Base-by-base conservation (phyloP, 202 grass and related monocot species). In the Elaeis oleifera region DNA sequence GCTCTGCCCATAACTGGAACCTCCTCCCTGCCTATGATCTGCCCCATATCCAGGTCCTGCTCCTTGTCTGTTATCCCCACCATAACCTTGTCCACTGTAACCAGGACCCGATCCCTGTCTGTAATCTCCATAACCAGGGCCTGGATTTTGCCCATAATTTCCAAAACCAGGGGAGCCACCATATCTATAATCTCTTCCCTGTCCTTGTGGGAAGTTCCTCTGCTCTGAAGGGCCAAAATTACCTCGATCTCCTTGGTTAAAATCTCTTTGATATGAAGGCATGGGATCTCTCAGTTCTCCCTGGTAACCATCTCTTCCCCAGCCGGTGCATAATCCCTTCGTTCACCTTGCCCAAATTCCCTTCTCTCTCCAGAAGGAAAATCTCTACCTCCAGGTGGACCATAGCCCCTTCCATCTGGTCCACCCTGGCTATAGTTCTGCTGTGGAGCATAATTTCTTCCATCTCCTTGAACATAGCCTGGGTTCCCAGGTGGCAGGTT, bases 121-220 rank as follows among this genome's bases (percentile, higher is more conserved):
- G 18, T 59, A n/a, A 17, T 59, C 54, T 70, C 54, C 55, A 50
- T 61, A 81, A 59, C 74, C 63, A 76, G 73, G 54, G 51, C 64
- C 18, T 8, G 73, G 9, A 6, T 65, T 29, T 61, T 81, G 74
- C 31, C 78, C 64, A 61, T 85, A 70, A 24, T 27, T 53, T 70
- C 83, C 74, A 71, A 71, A 67, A 68, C 67, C 28, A 20, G 78
- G 66, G 63, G 78, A 60, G 8, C 53, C 31, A 60, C 64, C 57
- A 63, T 58, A 1, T 49, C 60, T 80, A 23, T 74, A 63, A 79
- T 69, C 67, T 31, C 78, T 68, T 73, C 25, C 67, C 23, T 71
- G 84, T 6, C 72, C 81, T 72, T 73, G 84, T 0, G 78, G 53
- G 61, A 94, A 75, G 56, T 80, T 82, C 61, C 71, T 84, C 19